phyloP scores from a whole-genome alignment of 495 filamentous ascomycete genomes.

The Trichoderma gamsii region DNA sequence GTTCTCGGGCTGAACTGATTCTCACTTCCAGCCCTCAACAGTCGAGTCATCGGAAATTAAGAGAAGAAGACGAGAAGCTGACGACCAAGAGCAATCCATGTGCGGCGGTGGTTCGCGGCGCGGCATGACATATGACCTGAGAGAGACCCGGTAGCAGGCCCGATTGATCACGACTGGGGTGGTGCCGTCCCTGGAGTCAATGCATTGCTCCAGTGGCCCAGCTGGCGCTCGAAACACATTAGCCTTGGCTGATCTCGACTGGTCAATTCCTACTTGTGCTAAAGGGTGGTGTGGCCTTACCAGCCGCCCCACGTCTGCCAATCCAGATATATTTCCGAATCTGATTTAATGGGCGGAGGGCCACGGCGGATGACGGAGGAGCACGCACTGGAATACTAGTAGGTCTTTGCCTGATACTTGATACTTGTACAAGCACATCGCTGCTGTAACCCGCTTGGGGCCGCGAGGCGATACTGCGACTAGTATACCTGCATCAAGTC shows the following conservation, averaged over 20 bases:
- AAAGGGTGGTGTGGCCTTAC: slow-evolving; percentile 17
- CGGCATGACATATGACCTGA: slow-evolving; percentile 14
- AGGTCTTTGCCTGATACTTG: neutral
- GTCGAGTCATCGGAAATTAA: no score
- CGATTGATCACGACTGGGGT: slow-evolving; percentile 5
- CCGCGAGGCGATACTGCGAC: neutral
- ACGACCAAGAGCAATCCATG: neutral
- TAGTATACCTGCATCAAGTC: slow-evolving; percentile 3
- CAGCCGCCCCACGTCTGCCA: slow-evolving; percentile 11
- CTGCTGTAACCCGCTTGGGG: slow-evolving; percentile 5
- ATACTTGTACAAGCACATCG: neutral
- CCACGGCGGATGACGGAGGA: slow-evolving; percentile 16
- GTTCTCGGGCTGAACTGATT: neutral
- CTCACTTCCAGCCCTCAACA: no score
- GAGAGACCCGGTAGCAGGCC: slow-evolving; percentile 3
- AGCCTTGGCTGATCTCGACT: slow-evolving; percentile 14
- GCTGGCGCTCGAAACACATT: slow-evolving; percentile 19
- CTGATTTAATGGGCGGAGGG: slow-evolving; percentile 16
- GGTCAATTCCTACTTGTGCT: neutral
- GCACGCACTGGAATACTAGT: slow-evolving; percentile 2
- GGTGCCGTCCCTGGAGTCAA: slow-evolving; percentile 16
- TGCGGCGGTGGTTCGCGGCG: slow-evolving; percentile 11
- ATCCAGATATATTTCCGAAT: slow-evolving; percentile 17
- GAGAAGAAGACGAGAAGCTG: no score
- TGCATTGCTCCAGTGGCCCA: slow-evolving; percentile 13